A percentile compares a stretch with the other conserved stretches of the same genome.
Conservation (phyloP, 2,329 filamentous ascomycete genomes). For the Aspergillus fischeri region DNA sequence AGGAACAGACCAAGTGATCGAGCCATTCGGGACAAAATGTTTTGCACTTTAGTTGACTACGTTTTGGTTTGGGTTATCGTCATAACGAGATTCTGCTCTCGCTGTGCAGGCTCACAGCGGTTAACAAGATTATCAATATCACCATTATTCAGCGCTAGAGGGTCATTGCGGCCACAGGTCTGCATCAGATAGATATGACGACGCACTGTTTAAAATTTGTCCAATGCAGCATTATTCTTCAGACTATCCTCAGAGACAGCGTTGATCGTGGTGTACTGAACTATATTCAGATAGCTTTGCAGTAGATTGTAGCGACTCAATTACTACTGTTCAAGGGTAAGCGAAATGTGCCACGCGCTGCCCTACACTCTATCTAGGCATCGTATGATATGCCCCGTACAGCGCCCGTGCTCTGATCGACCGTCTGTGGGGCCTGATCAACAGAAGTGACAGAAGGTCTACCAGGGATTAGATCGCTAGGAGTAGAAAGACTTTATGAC, state of each 20-base stretch:
- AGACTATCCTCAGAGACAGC: neutral
- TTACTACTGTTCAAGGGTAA: neutral
- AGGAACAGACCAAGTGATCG: neutral
- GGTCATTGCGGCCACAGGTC: neutral
- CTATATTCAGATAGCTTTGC: neutral
- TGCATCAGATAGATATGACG: neutral
- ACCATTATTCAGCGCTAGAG: neutral
- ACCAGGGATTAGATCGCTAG: neutral
- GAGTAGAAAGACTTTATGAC: neutral
- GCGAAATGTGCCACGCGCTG: neutral
- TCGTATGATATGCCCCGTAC: neutral
- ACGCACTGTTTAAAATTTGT: neutral
- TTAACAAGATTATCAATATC: neutral
- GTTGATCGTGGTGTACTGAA: neutral
- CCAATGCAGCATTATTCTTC: neutral
- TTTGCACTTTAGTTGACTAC: neutral
- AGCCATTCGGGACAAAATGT: neutral
- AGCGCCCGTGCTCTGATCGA: constrained; percentile 13
- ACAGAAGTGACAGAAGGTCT: neutral
- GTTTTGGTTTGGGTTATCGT: neutral
- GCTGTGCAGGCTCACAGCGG: neutral
- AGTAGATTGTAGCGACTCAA: neutral
- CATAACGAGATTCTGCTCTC: neutral
- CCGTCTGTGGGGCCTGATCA: neutral
- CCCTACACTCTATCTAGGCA: neutral